Conservation (phyloP, 1,284 basidiomycete species). For the Cryptococcus floricola region DNA sequence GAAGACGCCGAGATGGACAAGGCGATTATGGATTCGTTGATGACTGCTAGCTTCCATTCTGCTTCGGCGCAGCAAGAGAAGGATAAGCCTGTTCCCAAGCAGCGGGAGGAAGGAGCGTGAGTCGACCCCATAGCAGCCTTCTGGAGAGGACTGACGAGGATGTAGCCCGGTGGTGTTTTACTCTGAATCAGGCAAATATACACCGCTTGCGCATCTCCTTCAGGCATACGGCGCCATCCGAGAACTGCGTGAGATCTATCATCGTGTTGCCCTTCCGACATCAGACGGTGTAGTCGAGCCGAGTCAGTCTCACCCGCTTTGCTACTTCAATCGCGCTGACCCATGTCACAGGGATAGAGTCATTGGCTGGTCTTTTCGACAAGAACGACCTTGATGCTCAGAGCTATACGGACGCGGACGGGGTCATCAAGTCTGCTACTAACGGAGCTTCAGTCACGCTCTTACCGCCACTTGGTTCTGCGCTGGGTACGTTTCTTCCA, state of each 20-base stretch:
- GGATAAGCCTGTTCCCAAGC: slow-evolving; percentile 15
- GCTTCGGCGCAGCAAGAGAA: slow-evolving; percentile 16
- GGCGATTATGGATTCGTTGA: slow-evolving; percentile 44
- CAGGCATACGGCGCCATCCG: slow-evolving; percentile 41
- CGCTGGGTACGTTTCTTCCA: too few relatives aligned
- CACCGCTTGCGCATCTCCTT: slow-evolving; percentile 30
- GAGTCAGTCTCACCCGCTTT: too few relatives aligned
- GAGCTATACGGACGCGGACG: too few relatives aligned
- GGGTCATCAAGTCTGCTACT: too few relatives aligned
- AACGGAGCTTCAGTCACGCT: too few relatives aligned
- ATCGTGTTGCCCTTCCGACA: too few relatives aligned
- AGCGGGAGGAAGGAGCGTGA: slow-evolving; percentile 29
- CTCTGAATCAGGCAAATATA: slow-evolving; percentile 23
- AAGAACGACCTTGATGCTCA: too few relatives aligned
- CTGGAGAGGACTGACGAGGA: background rate
- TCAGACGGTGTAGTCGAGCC: too few relatives aligned
- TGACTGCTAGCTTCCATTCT: slow-evolving; percentile 44
- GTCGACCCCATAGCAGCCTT: slow-evolving; percentile 4
- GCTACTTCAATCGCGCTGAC: too few relatives aligned
- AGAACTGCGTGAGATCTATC: slow-evolving; percentile 23
- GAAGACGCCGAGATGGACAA: slow-evolving; percentile 42
- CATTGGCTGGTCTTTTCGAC: too few relatives aligned
- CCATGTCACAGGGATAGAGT: too few relatives aligned
- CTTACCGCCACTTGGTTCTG: too few relatives aligned
- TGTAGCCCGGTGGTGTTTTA: slow-evolving; percentile 26